Evolutionary conservation across 441 rosid genomes (phyloP), one percentile per base, ranked within the genome.

Genomic region (Populus hybrid): DNA sequence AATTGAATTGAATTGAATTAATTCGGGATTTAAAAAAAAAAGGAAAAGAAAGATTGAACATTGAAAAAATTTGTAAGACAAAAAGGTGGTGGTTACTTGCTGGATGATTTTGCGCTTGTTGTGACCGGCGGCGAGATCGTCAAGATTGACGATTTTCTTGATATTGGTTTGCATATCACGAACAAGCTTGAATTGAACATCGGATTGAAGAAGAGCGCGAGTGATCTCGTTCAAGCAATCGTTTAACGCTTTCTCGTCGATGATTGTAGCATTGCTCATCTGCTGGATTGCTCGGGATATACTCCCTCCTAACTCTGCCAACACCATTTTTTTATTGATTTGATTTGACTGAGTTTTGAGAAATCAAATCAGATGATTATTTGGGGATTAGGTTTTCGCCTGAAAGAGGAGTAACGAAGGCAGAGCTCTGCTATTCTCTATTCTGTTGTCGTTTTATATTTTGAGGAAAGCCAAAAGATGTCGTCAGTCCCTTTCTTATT

Each of bases 181-280:
- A 69, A 96, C 99, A 57, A 96, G 97, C 85, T 89, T 87, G 84
- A 92, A 94, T 61, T 91, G 97, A 46, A 95, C 99, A 84, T 95
- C 98, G 73, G 97, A 80, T 75, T 92, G 94, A 32, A 92, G 88
- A 21, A 95, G 91, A 74, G 99, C 98, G 7, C 97, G 97, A 12
- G 90, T 92, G 85, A 96, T 96, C 86, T 94, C 99, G 78, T 96
- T 96, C 72, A 96, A 87, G 80, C 98, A 96, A 6, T 96, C 99
- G 65, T 87, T 94, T 35, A 96, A 80, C 59, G 87, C 98, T 78
- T 88, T 94, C 89, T 94, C 99, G 75, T 96, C 98, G 76, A 94
- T 94, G 59, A 94, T 88, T 21, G 98, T 92, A 61, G 97, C 99
- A 85, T 94, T 92, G 93, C 92, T 92, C 99, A 94, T 96, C 91